Conservation (phyloP, 345 rosid genomes). For the Microthlaspi erraticum region DNA sequence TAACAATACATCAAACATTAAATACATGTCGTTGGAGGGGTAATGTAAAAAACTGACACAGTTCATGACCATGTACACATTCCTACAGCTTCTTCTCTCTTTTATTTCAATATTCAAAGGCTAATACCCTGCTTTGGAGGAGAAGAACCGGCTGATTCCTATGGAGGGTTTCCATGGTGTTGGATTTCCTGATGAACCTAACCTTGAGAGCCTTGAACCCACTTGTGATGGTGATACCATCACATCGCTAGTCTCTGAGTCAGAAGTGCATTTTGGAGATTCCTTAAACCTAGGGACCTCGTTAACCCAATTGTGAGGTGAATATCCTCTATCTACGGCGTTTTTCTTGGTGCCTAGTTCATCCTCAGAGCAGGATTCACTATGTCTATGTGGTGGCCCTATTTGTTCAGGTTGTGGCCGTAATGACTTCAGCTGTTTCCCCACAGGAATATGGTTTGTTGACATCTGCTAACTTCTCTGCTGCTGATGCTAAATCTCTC, state of each 20-base stretch:
- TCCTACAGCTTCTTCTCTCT: no score
- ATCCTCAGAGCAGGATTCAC: slow-evolving; percentile 40
- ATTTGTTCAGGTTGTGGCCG: slow-evolving; percentile 62
- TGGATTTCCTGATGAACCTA: slow-evolving; percentile 53
- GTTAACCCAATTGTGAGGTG: slow-evolving; percentile 19
- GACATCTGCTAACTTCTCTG: slow-evolving; percentile 95
- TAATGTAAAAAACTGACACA: no score
- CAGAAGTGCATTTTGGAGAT: slow-evolving; percentile 55
- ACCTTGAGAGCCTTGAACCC: slow-evolving; percentile 55
- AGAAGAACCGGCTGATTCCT: slow-evolving; percentile 91
- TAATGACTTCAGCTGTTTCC: slow-evolving; percentile 77
- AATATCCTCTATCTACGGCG: slow-evolving; percentile 32
- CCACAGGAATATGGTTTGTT: slow-evolving; percentile 89
- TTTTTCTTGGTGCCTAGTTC: slow-evolving; percentile 52
- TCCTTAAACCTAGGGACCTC: slow-evolving; percentile 49
- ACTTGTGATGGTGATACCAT: slow-evolving; percentile 60
- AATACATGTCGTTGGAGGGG: no score
- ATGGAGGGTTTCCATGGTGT: slow-evolving; percentile 66
- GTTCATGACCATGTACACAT: no score
- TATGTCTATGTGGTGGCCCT: slow-evolving; percentile 52
- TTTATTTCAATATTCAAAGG: no score
- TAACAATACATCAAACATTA: no score
- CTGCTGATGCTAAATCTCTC: slow-evolving; percentile 79
- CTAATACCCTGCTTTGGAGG: slow-evolving; percentile 55
- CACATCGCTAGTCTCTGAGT: slow-evolving; percentile 55